A percentile compares a stretch with the other conserved stretches of the same genome.
Conservation (phyloP, 2,329 filamentous ascomycete species). For the Diaporthe sp. region DNA sequence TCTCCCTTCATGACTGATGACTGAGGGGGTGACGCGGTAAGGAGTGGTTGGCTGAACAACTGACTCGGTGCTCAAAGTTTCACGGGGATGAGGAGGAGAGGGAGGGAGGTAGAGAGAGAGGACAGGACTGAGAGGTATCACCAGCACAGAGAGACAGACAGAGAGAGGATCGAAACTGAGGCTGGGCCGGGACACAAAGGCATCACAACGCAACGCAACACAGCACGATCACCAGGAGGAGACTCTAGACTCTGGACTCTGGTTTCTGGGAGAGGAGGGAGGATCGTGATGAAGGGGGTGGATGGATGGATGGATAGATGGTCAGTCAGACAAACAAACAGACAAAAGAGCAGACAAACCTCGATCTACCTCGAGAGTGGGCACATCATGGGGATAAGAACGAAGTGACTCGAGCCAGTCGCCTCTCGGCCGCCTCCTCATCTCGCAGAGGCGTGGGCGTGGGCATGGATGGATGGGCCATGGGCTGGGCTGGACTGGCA, state of each 20-base stretch:
- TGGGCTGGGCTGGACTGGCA: slow-evolving; percentile 11
- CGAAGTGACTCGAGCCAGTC: slow-evolving; percentile 7
- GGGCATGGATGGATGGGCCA: no score
- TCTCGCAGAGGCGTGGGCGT: not conserved
- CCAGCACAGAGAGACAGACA: slow-evolving; percentile 19
- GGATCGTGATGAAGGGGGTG: slow-evolving; percentile 4
- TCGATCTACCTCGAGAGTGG: slow-evolving; percentile 9
- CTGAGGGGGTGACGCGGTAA: not conserved
- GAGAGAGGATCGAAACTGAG: not conserved
- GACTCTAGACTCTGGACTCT: not conserved
- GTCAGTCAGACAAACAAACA: not conserved
- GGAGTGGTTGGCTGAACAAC: not conserved
- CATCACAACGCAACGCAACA: slow-evolving; percentile 5
- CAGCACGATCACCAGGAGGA: not conserved
- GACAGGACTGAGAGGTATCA: not conserved
- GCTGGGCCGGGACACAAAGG: slow-evolving; percentile 10
- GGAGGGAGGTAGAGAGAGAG: not conserved
- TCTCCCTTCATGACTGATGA: slow-evolving; percentile 35
- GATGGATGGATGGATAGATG: not conserved
- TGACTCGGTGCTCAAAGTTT: slow-evolving; percentile 2
- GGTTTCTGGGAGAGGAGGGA: no score
- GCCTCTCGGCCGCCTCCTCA: not conserved
- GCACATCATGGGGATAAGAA: slow-evolving; percentile 36
- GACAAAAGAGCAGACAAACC: not conserved
- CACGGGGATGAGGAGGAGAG: not conserved